A percentile compares a stretch with the other conserved stretches of the same genome.
Evolutionary conservation across 1,284 basidiomycete species (phyloP).

Genomic region (Ustilago loliicola): DNA sequence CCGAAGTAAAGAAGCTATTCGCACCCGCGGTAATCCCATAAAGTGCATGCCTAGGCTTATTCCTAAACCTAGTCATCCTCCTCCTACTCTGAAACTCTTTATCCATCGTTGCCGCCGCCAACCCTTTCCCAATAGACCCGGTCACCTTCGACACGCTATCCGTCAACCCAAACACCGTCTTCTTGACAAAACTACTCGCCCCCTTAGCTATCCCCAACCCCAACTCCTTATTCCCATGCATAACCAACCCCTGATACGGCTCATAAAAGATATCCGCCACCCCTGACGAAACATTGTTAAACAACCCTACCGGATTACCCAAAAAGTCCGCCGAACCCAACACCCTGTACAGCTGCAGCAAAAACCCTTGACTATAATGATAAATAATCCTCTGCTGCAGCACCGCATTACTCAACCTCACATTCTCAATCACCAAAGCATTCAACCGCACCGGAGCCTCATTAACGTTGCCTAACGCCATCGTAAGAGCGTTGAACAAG

Average conservation of each 20-base stretch:
- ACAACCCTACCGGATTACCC: constrained; percentile 87
- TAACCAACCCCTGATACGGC: constrained; percentile 95
- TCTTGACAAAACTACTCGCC: constrained; percentile 93
- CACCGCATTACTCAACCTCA: constrained; percentile 86
- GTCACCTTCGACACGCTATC: constrained; percentile 98
- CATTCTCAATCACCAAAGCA: constrained; percentile 93
- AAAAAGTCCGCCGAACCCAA: constrained; percentile 95
- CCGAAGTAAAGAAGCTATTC: constrained; percentile 91
- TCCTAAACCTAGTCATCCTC: constrained; percentile 88
- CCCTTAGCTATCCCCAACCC: constrained; percentile 98
- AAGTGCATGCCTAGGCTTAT: constrained; percentile 96
- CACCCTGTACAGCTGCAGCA: constrained; percentile 94
- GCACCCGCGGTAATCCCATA: constrained; percentile 93
- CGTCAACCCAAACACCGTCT: constrained; percentile 95
- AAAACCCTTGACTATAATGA: constrained; percentile 93
- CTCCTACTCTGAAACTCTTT: constrained; percentile 92
- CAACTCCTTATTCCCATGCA: constrained; percentile 95
- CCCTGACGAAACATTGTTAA: constrained; percentile 99
- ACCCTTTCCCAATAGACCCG: constrained; percentile 94
- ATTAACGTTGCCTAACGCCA: constrained; percentile 97
- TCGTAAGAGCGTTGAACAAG: constrained; percentile 92
- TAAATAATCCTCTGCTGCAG: constrained; percentile 87
- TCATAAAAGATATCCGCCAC: constrained; percentile 99
- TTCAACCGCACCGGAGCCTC: constrained; percentile 97
- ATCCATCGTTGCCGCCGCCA: constrained; percentile 96